Evolutionary conservation across 495 filamentous ascomycete species (phyloP), one percentile per base, ranked within the genome.

Genomic region (Glarea lozoyensis): DNA sequence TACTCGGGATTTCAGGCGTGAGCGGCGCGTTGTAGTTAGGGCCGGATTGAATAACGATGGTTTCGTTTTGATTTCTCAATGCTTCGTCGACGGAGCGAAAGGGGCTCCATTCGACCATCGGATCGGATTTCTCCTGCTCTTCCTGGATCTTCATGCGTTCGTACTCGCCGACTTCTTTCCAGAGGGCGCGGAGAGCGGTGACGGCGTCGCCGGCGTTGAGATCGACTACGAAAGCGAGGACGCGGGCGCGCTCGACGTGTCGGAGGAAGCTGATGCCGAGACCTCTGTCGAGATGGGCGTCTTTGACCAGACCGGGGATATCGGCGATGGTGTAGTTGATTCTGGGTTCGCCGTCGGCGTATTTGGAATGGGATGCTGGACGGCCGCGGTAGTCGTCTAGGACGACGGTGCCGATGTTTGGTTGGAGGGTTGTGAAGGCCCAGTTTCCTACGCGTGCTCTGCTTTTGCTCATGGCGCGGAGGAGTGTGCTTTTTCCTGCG

Each of bases 361-460:
- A 57, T 3, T 32, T 25, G 0, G 46, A 35, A 17, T 55, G 23
- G 46, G 66, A 37, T 54, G 60, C 50, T 56, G 69, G 33, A 1
- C 86, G 72, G 3, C 92, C 87, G 38, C 73, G 78, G 59, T 84
- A 68, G 48, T 90, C 70, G 53, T 96, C 92, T 21, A 97, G 69
- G 4, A 96, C 82, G 11, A 97, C 86, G 1, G 93, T 98, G 27
- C 92, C 92, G 45, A 98, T 89, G 54, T 88, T 94, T 0, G 92
- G 92, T 31, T 85, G 81, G 4, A 98, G 69, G 0, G 92, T 98
- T 4, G 92, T 98, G 56, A 98, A 98, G 15, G 87, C 92, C 92
- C 92, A 98, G 55, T 86, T 76, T 17, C 92, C 92, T 20, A 98
- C 81, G 12, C 93, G 78, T 1, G 93, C 83, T 34, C 86, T 78